Conservation (phyloP, 768 basidiomycete genomes). For the Hypsizygus marmoreus region DNA sequence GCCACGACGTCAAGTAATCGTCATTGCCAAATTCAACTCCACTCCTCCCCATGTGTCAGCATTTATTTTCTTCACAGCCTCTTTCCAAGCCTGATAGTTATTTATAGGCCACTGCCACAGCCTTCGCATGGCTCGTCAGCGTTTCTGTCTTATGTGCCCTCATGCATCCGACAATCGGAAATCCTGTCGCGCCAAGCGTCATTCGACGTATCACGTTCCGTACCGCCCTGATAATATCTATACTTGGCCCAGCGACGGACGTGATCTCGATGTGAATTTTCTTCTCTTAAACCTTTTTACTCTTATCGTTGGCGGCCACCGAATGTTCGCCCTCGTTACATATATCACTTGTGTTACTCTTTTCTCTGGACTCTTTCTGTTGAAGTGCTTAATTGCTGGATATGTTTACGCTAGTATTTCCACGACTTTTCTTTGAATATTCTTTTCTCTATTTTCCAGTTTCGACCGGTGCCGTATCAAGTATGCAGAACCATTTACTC, state of each 20-base stretch:
- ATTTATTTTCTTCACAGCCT: background rate
- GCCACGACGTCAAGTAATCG: slow-evolving; percentile 63
- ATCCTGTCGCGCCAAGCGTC: slow-evolving; percentile 45
- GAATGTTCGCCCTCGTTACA: background rate
- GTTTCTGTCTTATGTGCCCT: slow-evolving; percentile 30
- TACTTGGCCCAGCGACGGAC: slow-evolving; percentile 65
- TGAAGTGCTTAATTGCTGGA: background rate
- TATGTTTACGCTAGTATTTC: background rate
- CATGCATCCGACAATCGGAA: slow-evolving; percentile 20
- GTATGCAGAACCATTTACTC: background rate
- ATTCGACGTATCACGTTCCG: slow-evolving; percentile 66
- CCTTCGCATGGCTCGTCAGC: slow-evolving; percentile 38
- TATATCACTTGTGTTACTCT: slow-evolving; percentile 11
- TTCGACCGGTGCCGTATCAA: too few species aligned
- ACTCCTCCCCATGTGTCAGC: slow-evolving; percentile 37
- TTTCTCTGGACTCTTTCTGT: slow-evolving; percentile 2
- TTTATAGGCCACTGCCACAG: slow-evolving; percentile 31
- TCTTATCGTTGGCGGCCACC: slow-evolving; percentile 4
- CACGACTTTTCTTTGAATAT: slow-evolving; percentile 17
- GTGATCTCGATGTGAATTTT: slow-evolving; percentile 57
- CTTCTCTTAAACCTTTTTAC: slow-evolving; percentile 20
- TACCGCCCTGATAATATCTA: slow-evolving; percentile 52
- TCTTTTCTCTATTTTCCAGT: background rate
- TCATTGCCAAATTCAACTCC: slow-evolving; percentile 12
- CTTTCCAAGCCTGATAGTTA: too few species aligned